Conservation (phyloP, 176 grass and related monocot species). For the Rhynchospora pubera region DNA sequence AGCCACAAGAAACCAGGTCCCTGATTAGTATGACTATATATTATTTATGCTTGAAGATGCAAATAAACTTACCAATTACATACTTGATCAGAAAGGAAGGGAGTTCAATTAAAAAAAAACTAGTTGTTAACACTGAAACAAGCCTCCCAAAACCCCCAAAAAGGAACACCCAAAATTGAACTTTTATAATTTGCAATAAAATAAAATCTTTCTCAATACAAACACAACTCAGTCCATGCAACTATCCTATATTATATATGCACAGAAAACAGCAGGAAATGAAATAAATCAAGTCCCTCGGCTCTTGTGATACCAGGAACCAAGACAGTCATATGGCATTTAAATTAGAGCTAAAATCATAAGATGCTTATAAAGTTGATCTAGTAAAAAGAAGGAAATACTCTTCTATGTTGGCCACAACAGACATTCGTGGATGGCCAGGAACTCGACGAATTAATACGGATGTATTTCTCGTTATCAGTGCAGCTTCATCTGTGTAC, state of each 20-base stretch:
- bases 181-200: neutral
- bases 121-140: neutral
- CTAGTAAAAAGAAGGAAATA: conserved; percentile 48
- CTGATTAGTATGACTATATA: neutral
- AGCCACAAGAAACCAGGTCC: neutral
- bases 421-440: conserved; percentile 68
- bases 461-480: conserved; percentile 96
- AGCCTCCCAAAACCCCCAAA: neutral
- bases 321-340: neutral
- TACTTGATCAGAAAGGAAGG: neutral
- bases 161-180: neutral
- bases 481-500: conserved; percentile 81
- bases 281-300: neutral
- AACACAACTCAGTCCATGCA: neutral
- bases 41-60: neutral
- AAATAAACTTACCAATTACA: neutral
- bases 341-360: conserved; percentile 22
- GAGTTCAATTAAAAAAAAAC: neutral
- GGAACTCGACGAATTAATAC: conserved; percentile 95
- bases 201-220: neutral
- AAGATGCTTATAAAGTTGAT: conserved; percentile 20
- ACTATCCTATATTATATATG: neutral
- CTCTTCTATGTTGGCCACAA: conserved; percentile 70
- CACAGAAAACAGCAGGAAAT: neutral
- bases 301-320: neutral